A percentile compares a stretch with the other conserved stretches of the same genome.
Conservation (phyloP, 371 early-diverging fungal species). For the Nematocida ausubeli region DNA sequence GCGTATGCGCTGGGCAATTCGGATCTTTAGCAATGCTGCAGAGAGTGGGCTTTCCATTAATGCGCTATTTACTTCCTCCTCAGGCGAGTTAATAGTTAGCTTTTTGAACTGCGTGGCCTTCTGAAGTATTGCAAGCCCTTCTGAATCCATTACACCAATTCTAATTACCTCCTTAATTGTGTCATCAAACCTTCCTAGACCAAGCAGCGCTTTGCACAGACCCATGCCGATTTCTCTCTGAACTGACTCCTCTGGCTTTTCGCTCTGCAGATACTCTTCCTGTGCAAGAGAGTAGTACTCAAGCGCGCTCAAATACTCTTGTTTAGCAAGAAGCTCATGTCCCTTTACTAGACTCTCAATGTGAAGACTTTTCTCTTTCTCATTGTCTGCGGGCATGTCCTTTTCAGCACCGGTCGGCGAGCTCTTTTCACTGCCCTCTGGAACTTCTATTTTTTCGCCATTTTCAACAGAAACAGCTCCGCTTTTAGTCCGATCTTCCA, state of each 20-base stretch:
- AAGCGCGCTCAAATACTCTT: background rate
- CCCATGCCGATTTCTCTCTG: background rate
- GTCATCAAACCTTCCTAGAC: constrained; percentile 13
- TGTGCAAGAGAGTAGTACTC: background rate
- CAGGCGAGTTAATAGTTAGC: background rate
- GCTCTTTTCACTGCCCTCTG: background rate
- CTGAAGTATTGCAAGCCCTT: constrained; percentile 10
- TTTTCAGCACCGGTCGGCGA: background rate
- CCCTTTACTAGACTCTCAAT: background rate
- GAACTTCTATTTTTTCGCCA: background rate
- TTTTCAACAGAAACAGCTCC: background rate
- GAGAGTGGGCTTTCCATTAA: constrained; percentile 12
- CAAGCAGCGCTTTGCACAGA: constrained; percentile 21
- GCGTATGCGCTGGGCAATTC: constrained; percentile 15
- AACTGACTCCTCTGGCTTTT: background rate
- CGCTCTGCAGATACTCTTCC: background rate
- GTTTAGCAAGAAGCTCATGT: background rate
- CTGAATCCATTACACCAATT: background rate
- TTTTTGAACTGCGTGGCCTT: background rate
- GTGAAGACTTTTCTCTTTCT: background rate
- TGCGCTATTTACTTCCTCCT: constrained; percentile 21
- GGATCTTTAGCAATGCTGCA: constrained; percentile 5
- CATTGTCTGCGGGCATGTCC: background rate
- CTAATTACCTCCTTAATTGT: background rate
- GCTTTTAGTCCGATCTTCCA: background rate